Conservation (phyloP, 208 protist species). For the Wallacemonas sp. region DNA sequence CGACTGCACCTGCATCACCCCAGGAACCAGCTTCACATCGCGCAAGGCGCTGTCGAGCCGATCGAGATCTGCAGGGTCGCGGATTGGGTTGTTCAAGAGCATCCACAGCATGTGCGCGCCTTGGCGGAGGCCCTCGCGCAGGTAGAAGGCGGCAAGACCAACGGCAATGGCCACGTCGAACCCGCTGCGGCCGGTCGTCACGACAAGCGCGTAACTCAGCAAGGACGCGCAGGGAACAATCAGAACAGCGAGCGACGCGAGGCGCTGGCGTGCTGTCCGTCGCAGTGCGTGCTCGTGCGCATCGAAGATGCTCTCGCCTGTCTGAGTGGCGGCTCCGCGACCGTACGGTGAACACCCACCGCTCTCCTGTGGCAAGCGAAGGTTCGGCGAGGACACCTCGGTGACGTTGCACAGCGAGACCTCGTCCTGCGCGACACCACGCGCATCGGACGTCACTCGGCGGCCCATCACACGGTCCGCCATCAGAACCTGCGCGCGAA, state of each 20-base stretch:
- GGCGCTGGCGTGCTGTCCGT: too few relatives aligned
- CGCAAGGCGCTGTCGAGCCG: conserved; percentile 46
- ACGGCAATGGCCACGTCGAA: conserved; percentile 27
- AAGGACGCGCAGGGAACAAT: neutral
- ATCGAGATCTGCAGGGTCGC: conserved; percentile 17
- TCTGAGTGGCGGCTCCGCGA: too few relatives aligned
- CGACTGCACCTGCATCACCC: conserved; percentile 61
- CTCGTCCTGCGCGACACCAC: conserved; percentile 24
- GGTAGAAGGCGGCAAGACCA: conserved; percentile 31
- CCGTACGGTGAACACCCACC: too few relatives aligned
- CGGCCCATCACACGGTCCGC: conserved; percentile 56
- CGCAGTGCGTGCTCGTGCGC: neutral
- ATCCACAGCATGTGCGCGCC: conserved; percentile 44
- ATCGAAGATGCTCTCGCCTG: neutral
- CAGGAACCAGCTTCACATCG: conserved; percentile 38
- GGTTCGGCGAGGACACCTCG: neutral
- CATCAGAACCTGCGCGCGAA: conserved; percentile 42
- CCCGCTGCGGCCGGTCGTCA: neutral
- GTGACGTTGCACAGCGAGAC: conserved; percentile 17
- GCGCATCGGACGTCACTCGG: conserved; percentile 20
- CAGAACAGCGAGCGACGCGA: neutral
- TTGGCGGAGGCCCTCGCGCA: conserved; percentile 21
- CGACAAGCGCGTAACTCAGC: conserved; percentile 13
- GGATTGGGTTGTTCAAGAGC: conserved; percentile 65
- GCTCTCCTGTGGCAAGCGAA: too few relatives aligned